These are phyloP conservation scores for Syncephalastrum contaminatum DNA, from an alignment of 371 early-diverging fungal genomes.

Conservation along the genomic window DNA sequence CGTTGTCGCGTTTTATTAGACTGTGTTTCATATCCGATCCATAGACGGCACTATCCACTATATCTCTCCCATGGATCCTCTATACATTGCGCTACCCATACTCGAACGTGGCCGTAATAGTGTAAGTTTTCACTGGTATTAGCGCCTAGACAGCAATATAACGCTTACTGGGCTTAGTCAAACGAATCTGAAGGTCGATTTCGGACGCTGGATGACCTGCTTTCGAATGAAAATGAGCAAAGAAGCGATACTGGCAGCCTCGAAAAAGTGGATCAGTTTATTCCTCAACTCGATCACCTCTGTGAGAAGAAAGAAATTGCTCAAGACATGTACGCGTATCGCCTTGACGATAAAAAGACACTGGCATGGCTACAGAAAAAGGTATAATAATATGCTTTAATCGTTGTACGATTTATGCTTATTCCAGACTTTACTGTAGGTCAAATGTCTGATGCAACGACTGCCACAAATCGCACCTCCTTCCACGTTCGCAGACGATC, in stretches of 20 bases:
- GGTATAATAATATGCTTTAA: constrained; percentile 5
- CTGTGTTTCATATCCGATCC: not conserved
- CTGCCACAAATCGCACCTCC: not conserved
- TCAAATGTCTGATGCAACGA: not conserved
- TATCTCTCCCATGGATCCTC: constrained; percentile 19
- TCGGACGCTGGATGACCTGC: constrained; percentile 13
- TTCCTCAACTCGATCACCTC: constrained; percentile 5
- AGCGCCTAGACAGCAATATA: not conserved
- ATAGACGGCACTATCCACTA: constrained; percentile 13
- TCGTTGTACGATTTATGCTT: too few species aligned
- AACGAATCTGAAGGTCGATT: constrained; percentile 8
- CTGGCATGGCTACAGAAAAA: constrained; percentile 15
- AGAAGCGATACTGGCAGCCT: not conserved
- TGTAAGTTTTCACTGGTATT: not conserved
- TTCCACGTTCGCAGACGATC: not conserved
- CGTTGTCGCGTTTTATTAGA: not conserved
- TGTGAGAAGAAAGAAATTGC: constrained; percentile 19
- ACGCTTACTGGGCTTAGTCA: not conserved
- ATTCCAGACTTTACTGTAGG: not conserved
- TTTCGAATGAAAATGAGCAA: constrained; percentile 4
- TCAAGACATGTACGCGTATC: constrained; percentile 12
- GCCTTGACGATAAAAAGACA: constrained; percentile 14
- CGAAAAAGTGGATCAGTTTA: constrained; percentile 1
- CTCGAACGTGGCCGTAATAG: constrained; percentile 8
- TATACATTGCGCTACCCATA: constrained; percentile 16